Percentiles rank a stretch among this genome's conserved stretches.
Conservation (phyloP, 768 basidiomycete genomes). For the Boletus tomentosulus region DNA sequence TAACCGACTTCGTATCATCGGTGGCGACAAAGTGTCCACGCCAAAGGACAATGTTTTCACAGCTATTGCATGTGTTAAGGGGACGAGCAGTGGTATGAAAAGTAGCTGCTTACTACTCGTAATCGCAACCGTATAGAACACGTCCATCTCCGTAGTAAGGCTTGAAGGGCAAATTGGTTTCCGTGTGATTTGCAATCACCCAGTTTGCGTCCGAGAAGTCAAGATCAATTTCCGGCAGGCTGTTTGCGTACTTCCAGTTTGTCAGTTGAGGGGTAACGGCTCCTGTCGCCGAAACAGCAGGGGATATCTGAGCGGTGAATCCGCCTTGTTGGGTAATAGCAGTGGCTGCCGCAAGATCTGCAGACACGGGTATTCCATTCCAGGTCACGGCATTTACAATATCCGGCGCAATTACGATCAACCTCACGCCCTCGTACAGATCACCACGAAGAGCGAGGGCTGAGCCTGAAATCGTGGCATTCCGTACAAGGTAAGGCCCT, state of each 20-base stretch:
- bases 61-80: constrained; percentile 39
- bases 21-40: constrained; percentile 72
- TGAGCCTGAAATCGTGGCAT: constrained; percentile 43
- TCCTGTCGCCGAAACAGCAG: constrained; percentile 26
- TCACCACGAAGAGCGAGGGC: constrained; percentile 66
- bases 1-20: constrained; percentile 57
- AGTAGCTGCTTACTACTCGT: constrained; percentile 60
- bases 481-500: constrained; percentile 63
- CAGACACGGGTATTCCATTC: constrained; percentile 55
- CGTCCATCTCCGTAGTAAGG: constrained; percentile 72
- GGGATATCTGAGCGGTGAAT: constrained; percentile 45
- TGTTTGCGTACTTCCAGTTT: constrained; percentile 73
- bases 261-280: constrained; percentile 47
- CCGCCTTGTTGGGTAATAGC: constrained; percentile 37
- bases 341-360: constrained; percentile 32
- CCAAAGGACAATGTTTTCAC: constrained; percentile 80
- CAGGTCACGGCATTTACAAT: constrained; percentile 55
- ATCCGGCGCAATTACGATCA: constrained; percentile 63
- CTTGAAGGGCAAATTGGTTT: constrained; percentile 67
- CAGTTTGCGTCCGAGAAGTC: constrained; percentile 62
- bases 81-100: constrained; percentile 3
- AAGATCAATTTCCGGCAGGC: constrained; percentile 62
- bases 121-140: constrained; percentile 83
- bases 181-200: constrained; percentile 65
- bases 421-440: constrained; percentile 50